A percentile compares a stretch with the other conserved stretches of the same genome.
These are phyloP conservation scores for Boechera stricta DNA, from an alignment of 345 rosid species.

Conservation along the genomic window DNA sequence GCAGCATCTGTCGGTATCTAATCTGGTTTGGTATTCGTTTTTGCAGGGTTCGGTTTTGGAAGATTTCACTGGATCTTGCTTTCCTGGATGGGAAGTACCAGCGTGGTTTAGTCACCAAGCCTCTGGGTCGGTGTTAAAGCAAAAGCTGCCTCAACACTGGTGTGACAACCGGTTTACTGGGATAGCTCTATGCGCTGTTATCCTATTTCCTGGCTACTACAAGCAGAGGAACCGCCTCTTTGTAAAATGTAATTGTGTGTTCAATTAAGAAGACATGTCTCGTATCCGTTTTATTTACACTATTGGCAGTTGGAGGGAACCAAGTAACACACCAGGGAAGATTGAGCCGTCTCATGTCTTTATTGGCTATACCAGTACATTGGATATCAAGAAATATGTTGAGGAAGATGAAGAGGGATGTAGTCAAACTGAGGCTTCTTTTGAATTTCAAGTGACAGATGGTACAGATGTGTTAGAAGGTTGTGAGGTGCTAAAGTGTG, in stretches of 20 bases:
- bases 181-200: slow-evolving; percentile 21
- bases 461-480: not conserved
- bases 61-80: not conserved
- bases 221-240: not conserved
- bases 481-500: slow-evolving; percentile 17
- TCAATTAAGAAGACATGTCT: not conserved
- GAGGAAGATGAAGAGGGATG: not conserved
- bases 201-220: not conserved
- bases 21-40: not conserved
- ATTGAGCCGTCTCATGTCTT: slow-evolving; percentile 15
- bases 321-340: not conserved
- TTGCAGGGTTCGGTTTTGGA: not conserved
- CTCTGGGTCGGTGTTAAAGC: not conserved
- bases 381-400: not conserved
- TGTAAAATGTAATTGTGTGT: not conserved
- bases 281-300: not conserved
- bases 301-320: slow-evolving; percentile 14
- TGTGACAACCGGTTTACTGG: not conserved
- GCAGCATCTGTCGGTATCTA: not conserved
- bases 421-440: not conserved
- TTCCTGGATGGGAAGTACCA: slow-evolving; percentile 19
- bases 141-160: slow-evolving; percentile 1
- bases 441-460: slow-evolving; percentile 35
- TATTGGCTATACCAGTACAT: not conserved
- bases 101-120: slow-evolving; percentile 10